Base-by-base conservation (phyloP, 495 filamentous ascomycete species). In the Halenospora varia region DNA sequence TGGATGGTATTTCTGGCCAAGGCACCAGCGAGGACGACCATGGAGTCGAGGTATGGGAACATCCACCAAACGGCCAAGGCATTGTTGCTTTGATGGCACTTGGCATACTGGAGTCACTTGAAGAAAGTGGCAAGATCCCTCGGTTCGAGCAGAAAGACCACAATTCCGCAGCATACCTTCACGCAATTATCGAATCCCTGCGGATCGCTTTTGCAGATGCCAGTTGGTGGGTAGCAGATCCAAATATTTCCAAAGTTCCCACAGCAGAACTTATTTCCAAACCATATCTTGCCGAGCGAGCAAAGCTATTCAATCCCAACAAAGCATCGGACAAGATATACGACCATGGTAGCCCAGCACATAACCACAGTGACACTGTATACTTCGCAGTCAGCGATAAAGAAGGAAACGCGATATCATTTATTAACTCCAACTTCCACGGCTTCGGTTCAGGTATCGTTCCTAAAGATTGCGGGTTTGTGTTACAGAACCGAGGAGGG, bases 1-100 rank as follows among this genome's bases (percentile, higher is more conserved):
- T 74, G 1, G 76, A 80, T 59, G 71, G 67, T n/a, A 68, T 75
- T 47, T 59, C 67, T 19, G 54, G 64, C 10, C 77, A 77, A 53
- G 77, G 74, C 25, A 61, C 70, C 26, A 73, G 72, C 23, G 70
- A 75, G 29, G 61, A 73, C 1, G 75, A 80, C 55, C 67, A 78
- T 49, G 85, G 83, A n/a, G 77, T 96, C 18, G 84, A 94, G 63
- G 68, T 98, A 1, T 97, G 92, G 92, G 94, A 98, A 62, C 92
- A 96, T 71, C 90, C 94, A 40, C 94, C 94, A n/a, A 97, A 97
- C 72, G 92, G 95, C 0, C 94, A 98, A 70, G 94, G 94, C 10
- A 88, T 98, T 59, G 91, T 97, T 0, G 95, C 94, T 3, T 77
- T 97, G 40, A 95, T 97, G 83, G 87, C 94, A 0, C 77, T 98